Percentiles rank a stretch among this genome's conserved stretches.
Evolutionary conservation across 345 rosid genomes (phyloP).

Genomic region (Isatis tinctoria): DNA sequence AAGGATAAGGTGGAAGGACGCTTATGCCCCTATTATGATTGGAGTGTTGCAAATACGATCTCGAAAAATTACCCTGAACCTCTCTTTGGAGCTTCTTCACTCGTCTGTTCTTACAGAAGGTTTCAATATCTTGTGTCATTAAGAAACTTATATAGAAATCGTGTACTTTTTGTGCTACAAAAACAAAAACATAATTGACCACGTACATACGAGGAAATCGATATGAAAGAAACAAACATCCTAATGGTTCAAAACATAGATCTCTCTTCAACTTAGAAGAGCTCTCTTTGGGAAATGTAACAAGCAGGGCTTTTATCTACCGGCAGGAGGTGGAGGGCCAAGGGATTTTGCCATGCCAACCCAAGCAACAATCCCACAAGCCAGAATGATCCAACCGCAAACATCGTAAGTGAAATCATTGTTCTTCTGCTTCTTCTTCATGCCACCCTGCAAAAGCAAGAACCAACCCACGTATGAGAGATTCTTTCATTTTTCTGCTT

Average conservation of each 20-base stretch:
- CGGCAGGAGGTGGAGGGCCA: constrained; percentile 56
- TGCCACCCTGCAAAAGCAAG: constrained; percentile 16
- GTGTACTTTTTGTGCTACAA: background rate
- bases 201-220: background rate
- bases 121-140: background rate
- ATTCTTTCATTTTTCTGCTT: background rate
- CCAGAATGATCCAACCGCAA: constrained; percentile 87
- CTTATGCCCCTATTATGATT: background rate
- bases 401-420: constrained; percentile 77
- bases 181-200: background rate
- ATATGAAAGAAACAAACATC: background rate
- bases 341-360: constrained; percentile 80
- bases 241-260: background rate
- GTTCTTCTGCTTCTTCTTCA: constrained; percentile 72
- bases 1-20: constrained; percentile 6
- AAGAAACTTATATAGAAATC: background rate
- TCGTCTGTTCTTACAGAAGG: background rate
- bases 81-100: background rate
- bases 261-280: constrained; percentile 3
- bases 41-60: background rate
- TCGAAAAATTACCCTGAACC: too few relatives aligned
- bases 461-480: background rate
- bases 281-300: background rate
- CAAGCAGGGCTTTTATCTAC: constrained; percentile 7
- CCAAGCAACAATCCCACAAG: constrained; percentile 81